Conservation (phyloP, 768 basidiomycete genomes). For the Russula foetens region DNA sequence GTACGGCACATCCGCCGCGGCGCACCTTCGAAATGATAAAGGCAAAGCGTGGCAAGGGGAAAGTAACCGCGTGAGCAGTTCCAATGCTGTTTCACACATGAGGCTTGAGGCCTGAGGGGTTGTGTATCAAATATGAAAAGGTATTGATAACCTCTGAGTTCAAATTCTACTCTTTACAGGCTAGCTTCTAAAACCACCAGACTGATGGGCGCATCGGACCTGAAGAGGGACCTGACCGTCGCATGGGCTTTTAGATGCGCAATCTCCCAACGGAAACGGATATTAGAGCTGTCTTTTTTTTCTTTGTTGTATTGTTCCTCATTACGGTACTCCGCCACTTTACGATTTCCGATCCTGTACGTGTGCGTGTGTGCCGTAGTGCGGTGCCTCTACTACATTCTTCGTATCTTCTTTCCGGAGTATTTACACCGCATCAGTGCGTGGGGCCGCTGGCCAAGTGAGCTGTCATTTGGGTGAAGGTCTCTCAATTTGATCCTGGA, state of each 20-base stretch:
- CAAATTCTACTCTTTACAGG: not conserved
- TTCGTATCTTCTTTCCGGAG: not conserved
- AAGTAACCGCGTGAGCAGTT: not conserved
- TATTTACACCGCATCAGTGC: not conserved
- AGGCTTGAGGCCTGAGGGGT: not conserved
- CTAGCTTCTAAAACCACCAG: not conserved
- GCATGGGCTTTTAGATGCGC: not conserved
- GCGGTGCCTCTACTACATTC: not conserved
- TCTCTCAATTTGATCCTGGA: not conserved
- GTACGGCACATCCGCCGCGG: not conserved
- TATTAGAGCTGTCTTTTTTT: not conserved
- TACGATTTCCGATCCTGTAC: not conserved
- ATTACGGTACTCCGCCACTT: not conserved
- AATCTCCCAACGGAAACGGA: not conserved
- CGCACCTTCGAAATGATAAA: not conserved
- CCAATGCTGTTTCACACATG: slow-evolving; percentile 5
- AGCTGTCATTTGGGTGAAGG: not conserved
- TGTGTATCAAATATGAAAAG: not conserved
- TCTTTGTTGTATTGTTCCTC: not conserved
- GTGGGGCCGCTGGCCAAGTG: not conserved
- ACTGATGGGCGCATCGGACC: not conserved
- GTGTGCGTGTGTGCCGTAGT: not conserved
- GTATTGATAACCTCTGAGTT: not conserved
- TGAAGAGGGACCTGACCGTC: not conserved
- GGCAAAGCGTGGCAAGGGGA: not conserved